Evolutionary conservation across 306 rosid genomes (phyloP).

Genomic region (Urtica urens): DNA sequence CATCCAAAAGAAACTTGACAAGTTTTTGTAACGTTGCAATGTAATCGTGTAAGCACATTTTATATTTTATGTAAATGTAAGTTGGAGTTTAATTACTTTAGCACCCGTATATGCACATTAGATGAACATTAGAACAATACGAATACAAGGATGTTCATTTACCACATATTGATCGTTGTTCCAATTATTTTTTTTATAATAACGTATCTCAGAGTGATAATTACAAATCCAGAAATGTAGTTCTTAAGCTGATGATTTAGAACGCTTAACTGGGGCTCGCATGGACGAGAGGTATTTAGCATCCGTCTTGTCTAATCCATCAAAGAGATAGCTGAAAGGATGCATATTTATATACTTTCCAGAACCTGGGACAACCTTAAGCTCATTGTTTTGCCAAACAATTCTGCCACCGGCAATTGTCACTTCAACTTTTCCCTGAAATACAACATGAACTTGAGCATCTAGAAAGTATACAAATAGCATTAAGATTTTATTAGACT

Average conservation of each 20-base stretch:
- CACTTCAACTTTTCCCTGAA: slow-evolving; percentile 89
- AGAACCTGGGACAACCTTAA: slow-evolving; percentile 61
- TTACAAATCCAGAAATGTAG: neutral
- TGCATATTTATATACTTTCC: slow-evolving; percentile 65
- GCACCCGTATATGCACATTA: neutral
- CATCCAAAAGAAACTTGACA: slow-evolving; percentile 12
- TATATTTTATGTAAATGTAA: slow-evolving; percentile 2
- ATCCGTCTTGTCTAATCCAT: slow-evolving; percentile 59
- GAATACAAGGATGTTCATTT: neutral
- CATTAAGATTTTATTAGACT: no score
- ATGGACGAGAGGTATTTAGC: slow-evolving; percentile 51
- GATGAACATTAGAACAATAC: no score
- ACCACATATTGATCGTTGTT: no score
- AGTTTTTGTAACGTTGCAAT: slow-evolving; percentile 7
- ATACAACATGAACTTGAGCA: slow-evolving; percentile 1
- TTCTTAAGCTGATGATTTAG: slow-evolving; percentile 4
- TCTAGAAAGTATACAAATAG: no score
- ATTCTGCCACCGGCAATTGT: slow-evolving; percentile 82
- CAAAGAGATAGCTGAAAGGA: slow-evolving; percentile 53
- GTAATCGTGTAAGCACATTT: neutral
- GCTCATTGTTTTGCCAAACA: slow-evolving; percentile 80
- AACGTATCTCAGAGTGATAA: no score
- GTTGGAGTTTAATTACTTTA: slow-evolving; percentile 1
- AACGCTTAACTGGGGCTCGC: slow-evolving; percentile 61
- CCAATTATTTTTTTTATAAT: no score